A percentile compares a stretch with the other conserved stretches of the same genome.
Evolutionary conservation across 108 stramenopile genomes (phyloP).

Genomic region (Hondaea fermentalgiana): DNA sequence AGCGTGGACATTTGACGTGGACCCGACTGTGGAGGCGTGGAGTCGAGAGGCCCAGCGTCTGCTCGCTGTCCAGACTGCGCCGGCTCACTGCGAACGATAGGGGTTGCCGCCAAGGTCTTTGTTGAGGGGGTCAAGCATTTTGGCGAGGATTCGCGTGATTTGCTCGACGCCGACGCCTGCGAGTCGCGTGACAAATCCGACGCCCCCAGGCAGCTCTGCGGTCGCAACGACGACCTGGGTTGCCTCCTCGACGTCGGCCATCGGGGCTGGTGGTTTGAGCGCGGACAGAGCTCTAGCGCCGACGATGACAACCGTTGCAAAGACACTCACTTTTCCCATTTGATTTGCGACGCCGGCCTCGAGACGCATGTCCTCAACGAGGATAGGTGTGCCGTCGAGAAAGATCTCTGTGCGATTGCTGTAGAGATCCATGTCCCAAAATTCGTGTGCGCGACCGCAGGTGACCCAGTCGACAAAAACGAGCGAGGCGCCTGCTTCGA

Average conservation of each 20-base stretch:
- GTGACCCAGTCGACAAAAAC: conserved; percentile 4
- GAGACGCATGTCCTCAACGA: not conserved
- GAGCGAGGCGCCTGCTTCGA: not conserved
- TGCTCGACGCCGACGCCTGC: not conserved
- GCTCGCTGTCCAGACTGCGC: not conserved
- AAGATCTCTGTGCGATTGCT: not conserved
- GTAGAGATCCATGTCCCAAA: not conserved
- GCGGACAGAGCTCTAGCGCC: not conserved
- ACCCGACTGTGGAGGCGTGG: not conserved
- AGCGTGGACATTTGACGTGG: not conserved
- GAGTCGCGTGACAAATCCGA: not conserved
- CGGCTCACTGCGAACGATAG: not conserved
- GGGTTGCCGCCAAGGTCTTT: not conserved
- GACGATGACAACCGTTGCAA: not conserved
- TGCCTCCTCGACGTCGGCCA: not conserved
- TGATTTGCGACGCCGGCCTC: not conserved
- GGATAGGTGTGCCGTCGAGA: not conserved
- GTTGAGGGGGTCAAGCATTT: not conserved
- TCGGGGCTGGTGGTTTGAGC: not conserved
- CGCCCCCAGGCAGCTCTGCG: not conserved
- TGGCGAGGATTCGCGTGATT: not conserved
- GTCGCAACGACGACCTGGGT: not conserved
- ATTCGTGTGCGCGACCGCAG: not conserved
- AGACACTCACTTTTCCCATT: not conserved
- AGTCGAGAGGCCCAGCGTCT: not conserved